phyloP scores from a whole-genome alignment of 2,329 filamentous ascomycete species.

The Aspergillus sclerotialis region DNA sequence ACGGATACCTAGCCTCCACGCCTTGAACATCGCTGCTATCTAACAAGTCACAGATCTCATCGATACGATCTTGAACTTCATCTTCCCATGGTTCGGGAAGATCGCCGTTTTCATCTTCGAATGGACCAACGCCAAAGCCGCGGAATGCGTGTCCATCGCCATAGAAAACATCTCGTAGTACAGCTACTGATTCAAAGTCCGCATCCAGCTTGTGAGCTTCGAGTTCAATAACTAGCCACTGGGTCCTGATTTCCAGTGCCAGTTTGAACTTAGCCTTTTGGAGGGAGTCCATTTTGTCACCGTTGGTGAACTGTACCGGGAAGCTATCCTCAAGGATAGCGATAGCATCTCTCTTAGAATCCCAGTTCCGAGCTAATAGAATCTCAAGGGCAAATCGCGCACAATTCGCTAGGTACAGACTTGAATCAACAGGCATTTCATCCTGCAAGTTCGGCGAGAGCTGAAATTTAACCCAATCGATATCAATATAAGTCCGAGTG shows the following conservation, averaged over 20 bases:
- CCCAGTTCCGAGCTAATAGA: slow-evolving; percentile 21
- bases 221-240: slow-evolving; percentile 43
- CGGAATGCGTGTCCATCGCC: slow-evolving; percentile 13
- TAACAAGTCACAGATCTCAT: slow-evolving; percentile 33
- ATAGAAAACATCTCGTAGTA: slow-evolving; percentile 39
- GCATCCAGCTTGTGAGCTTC: slow-evolving; percentile 22
- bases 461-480: slow-evolving; percentile 19
- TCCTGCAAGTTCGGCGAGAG: slow-evolving; percentile 20
- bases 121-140: slow-evolving; percentile 21
- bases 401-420: slow-evolving; percentile 38
- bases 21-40: no score
- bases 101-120: slow-evolving; percentile 31
- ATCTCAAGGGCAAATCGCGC: slow-evolving; percentile 34
- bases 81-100: slow-evolving; percentile 30
- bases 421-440: slow-evolving; percentile 6
- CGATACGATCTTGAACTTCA: slow-evolving; percentile 30
- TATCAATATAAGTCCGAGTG: slow-evolving; percentile 29
- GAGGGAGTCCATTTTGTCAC: slow-evolving; percentile 34
- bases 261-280: slow-evolving; percentile 40
- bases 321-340: slow-evolving; percentile 26
- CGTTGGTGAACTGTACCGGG: slow-evolving; percentile 27
- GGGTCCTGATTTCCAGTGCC: slow-evolving; percentile 49
- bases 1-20: slow-evolving; percentile 47
- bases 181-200: slow-evolving; percentile 32
- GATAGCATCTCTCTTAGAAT: slow-evolving; percentile 14